Conservation (phyloP, 1,284 basidiomycete genomes). For the Cutaneotrichosporon sp. region DNA sequence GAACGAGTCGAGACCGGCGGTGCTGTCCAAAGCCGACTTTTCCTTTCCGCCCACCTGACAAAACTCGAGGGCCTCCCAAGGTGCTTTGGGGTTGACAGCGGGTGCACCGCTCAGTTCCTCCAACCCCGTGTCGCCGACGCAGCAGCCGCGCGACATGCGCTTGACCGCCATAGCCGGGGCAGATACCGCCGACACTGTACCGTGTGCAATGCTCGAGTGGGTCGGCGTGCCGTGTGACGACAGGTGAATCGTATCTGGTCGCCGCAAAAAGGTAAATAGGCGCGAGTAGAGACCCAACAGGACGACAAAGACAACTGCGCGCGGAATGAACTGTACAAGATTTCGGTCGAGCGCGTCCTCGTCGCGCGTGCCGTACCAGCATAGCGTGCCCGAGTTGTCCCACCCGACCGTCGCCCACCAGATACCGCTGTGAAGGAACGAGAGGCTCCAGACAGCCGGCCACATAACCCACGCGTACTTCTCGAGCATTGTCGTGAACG, state of each 20-base stretch:
- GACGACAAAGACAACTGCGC: slow-evolving; percentile 40
- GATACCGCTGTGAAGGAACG: slow-evolving; percentile 32
- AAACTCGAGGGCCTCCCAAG: slow-evolving; percentile 2
- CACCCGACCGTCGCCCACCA: slow-evolving; percentile 35
- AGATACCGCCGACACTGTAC: neutral
- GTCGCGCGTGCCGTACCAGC: slow-evolving; percentile 31
- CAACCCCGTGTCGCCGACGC: too few species aligned
- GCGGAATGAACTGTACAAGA: slow-evolving; percentile 41
- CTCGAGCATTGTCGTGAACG: slow-evolving; percentile 30
- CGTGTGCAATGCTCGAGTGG: neutral
- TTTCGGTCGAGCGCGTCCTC: slow-evolving; percentile 24
- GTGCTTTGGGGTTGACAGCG: neutral
- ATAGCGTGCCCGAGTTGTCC: slow-evolving; percentile 26
- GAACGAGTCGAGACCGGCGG: neutral
- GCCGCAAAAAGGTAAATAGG: slow-evolving; percentile 47
- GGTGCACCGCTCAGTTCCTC: neutral
- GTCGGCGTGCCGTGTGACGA: slow-evolving; percentile 15
- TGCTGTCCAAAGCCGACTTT: too few species aligned
- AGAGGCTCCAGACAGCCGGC: slow-evolving; percentile 29
- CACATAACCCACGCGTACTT: slow-evolving; percentile 25
- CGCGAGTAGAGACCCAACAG: slow-evolving; percentile 45
- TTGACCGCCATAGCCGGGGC: neutral
- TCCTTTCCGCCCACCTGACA: neutral
- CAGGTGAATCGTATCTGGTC: slow-evolving; percentile 43
- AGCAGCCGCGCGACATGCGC: too few species aligned